A percentile compares a stretch with the other conserved stretches of the same genome.
Conservation (phyloP, 495 filamentous ascomycete genomes). For the Penicillium dipodomyicola region DNA sequence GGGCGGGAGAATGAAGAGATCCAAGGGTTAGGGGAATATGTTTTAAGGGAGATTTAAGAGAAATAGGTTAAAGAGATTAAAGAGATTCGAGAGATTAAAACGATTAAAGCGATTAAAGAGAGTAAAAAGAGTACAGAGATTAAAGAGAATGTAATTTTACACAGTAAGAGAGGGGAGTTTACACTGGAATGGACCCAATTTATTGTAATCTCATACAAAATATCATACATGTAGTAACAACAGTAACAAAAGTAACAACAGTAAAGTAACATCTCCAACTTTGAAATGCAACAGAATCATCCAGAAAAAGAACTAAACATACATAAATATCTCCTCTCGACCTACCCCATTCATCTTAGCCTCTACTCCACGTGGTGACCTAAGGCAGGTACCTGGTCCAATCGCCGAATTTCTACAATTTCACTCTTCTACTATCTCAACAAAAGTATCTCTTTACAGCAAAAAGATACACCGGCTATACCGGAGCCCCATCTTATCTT, state of each 20-base stretch:
- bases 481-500: constrained; percentile 8
- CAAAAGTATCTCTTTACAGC: too few relatives aligned
- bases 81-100: neutral
- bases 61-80: constrained; percentile 1
- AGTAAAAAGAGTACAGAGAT: too few relatives aligned
- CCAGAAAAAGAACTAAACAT: constrained; percentile 19
- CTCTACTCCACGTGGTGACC: constrained; percentile 27
- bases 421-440: too few relatives aligned
- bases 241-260: too few relatives aligned
- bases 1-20: constrained; percentile 5
- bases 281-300: constrained; percentile 18
- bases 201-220: neutral
- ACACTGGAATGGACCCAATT: constrained; percentile 10
- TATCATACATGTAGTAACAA: too few relatives aligned
- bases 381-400: constrained; percentile 30
- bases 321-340: constrained; percentile 2
- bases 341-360: constrained; percentile 12
- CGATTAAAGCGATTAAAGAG: neutral
- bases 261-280: too few relatives aligned
- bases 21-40: neutral
- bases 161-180: neutral
- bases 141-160: neutral
- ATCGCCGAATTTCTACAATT: constrained; percentile 23
- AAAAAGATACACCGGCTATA: constrained; percentile 13
- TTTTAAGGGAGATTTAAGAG: neutral